These are phyloP conservation scores for Verticillium isaacii DNA, from an alignment of 2,329 filamentous ascomycete genomes.

Conservation along the genomic window DNA sequence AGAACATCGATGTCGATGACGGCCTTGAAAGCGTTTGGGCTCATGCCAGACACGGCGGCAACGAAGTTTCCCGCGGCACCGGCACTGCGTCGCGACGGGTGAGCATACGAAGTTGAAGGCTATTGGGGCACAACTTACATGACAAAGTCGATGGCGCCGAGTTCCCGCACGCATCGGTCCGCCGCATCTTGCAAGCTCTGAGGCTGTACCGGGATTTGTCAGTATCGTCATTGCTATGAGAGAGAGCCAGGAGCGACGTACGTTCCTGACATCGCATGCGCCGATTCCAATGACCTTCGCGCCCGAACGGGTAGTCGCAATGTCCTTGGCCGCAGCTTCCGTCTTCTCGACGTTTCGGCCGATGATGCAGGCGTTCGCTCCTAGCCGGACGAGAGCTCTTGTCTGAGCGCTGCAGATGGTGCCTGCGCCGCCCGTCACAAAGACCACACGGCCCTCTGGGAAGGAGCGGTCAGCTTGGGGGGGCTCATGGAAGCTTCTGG, in stretches of 20 bases:
- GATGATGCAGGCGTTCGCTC: slow-evolving; percentile 90
- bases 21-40: slow-evolving; percentile 84
- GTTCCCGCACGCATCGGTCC: slow-evolving; percentile 72
- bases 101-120: background rate
- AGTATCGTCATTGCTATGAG: slow-evolving; percentile 1
- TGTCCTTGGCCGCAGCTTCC: slow-evolving; percentile 71
- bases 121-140: slow-evolving; percentile 55
- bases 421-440: slow-evolving; percentile 92
- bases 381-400: slow-evolving; percentile 82
- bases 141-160: slow-evolving; percentile 87
- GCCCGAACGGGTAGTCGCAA: slow-evolving; percentile 71
- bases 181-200: slow-evolving; percentile 69
- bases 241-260: slow-evolving; percentile 26
- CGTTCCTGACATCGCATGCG: slow-evolving; percentile 70
- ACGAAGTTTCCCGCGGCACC: slow-evolving; percentile 96
- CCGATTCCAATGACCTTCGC: slow-evolving; percentile 86
- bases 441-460: slow-evolving; percentile 79
- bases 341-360: slow-evolving; percentile 89
- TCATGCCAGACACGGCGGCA: slow-evolving; percentile 75
- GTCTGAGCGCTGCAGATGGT: slow-evolving; percentile 94
- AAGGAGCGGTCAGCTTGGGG: background rate
- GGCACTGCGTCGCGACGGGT: slow-evolving; percentile 49
- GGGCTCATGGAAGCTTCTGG: background rate
- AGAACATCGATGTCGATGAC: slow-evolving; percentile 96
- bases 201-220: slow-evolving; percentile 29